Evolutionary conservation across 257 asterid species (phyloP), one percentile per base, ranked within the genome.

Genomic region (Solanum habrochaites): DNA sequence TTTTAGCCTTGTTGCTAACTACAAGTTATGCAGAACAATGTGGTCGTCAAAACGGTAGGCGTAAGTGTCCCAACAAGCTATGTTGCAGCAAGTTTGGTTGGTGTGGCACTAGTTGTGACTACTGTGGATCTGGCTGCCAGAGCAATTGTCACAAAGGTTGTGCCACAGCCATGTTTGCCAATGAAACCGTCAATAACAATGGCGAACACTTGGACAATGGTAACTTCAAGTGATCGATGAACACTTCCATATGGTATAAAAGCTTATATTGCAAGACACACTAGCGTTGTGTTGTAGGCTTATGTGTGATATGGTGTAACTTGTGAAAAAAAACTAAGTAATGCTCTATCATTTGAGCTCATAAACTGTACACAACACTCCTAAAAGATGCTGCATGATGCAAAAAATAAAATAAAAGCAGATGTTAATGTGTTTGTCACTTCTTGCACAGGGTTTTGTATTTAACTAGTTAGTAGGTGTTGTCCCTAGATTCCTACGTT

Each of bases 91-190:
- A 83, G 78, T 83, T 66, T 66, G 86, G 86, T 1, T 83, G 75
- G 77, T 83, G 86, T 25, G 86, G 86, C 42, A 16, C 86, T 45
- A 64, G 29, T n/a, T 66, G 77, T 60, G 15, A 13, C 40, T 83
- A 40, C 8, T 83, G 78, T 83, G 86, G 86, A 83, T 42, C 86
- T 39, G 86, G 86, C 21, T 83, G 86, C 29, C 86, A 83, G 64
- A 83, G 86, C 64, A 27, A 83, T 21, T 83, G 86, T 45, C 35
- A 0, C 6, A 8, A 8, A 78, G 84, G 62, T 31, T 66, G 60
- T 40, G 62, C 86, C 74, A 45, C 86, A 5, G 1, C 86, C 29
- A 69, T 60, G 62, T 60, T 69, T 6, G 18, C 66, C 84, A 78
- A 78, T 78, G 84, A 78, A 45, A 78, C 66, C 4, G 18, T 29